Evolutionary conservation across 2,329 filamentous ascomycete genomes (phyloP).

Genomic region (Fusarium nematophilum): DNA sequence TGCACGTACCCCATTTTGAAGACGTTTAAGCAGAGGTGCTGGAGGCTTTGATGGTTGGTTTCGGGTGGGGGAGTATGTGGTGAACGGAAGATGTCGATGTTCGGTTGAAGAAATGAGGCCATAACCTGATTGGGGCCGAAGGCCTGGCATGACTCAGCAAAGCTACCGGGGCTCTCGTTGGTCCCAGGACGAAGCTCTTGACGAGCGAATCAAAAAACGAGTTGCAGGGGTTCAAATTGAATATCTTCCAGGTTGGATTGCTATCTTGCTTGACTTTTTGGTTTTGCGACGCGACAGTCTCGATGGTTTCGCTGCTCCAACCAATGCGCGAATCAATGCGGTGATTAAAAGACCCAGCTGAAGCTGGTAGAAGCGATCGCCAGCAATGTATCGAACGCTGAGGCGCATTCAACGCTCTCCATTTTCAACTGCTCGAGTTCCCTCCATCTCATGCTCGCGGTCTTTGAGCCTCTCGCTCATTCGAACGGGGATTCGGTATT

Average conservation of each 20-base stretch:
- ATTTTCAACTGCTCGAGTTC: slow-evolving; percentile 28
- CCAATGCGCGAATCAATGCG: slow-evolving; percentile 32
- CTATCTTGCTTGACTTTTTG: not conserved
- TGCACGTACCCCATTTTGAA: slow-evolving; percentile 57
- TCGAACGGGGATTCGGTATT: slow-evolving; percentile 15
- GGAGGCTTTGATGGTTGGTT: slow-evolving; percentile 35
- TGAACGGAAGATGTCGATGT: slow-evolving; percentile 45
- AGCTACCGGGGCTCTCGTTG: slow-evolving; percentile 36
- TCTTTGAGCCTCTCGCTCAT: slow-evolving; percentile 6
- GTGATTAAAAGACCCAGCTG: slow-evolving; percentile 35
- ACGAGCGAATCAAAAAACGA: slow-evolving; percentile 29
- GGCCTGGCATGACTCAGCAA: slow-evolving; percentile 50
- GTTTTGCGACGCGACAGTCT: not conserved
- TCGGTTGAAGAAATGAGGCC: slow-evolving; percentile 53
- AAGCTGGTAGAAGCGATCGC: slow-evolving; percentile 33
- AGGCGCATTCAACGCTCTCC: slow-evolving; percentile 30
- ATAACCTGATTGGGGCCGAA: slow-evolving; percentile 50
- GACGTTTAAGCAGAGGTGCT: slow-evolving; percentile 40
- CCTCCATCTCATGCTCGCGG: slow-evolving; percentile 15
- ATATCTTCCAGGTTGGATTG: too few relatives aligned
- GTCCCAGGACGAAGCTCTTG: slow-evolving; percentile 33
- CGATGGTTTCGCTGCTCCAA: slow-evolving; percentile 11
- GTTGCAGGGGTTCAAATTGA: slow-evolving; percentile 7
- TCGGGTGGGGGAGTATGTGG: slow-evolving; percentile 42
- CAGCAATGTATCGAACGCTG: slow-evolving; percentile 47